Conservation (phyloP, 2,329 filamentous ascomycete species). For the Cordyceps pruinosa region DNA sequence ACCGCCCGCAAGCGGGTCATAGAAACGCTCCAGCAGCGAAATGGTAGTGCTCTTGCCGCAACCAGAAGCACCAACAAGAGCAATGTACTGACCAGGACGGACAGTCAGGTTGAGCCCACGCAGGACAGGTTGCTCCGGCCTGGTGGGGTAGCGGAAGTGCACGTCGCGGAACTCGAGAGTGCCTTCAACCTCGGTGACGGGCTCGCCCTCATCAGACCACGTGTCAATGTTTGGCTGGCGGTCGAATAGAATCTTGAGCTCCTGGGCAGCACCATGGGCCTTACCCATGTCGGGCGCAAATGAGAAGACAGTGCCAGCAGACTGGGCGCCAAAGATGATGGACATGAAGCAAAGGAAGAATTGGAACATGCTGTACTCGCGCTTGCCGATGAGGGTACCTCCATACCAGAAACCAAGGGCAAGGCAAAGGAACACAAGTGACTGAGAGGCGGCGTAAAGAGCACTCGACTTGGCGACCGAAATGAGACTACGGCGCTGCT, state of each 20-base stretch:
- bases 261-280: slow-evolving; percentile 73
- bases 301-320: slow-evolving; percentile 80
- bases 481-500: slow-evolving; percentile 60
- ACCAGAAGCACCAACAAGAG: slow-evolving; percentile 87
- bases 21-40: slow-evolving; percentile 86
- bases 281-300: slow-evolving; percentile 93
- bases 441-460: slow-evolving; percentile 80
- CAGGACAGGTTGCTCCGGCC: slow-evolving; percentile 86
- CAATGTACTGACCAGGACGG: slow-evolving; percentile 74
- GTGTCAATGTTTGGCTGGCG: slow-evolving; percentile 74
- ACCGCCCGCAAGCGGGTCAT: slow-evolving; percentile 75
- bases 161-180: slow-evolving; percentile 85
- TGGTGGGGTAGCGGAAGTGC: slow-evolving; percentile 88
- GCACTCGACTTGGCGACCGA: slow-evolving; percentile 70
- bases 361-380: slow-evolving; percentile 71
- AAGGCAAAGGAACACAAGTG: slow-evolving; percentile 73
- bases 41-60: slow-evolving; percentile 95
- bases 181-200: slow-evolving; percentile 60
- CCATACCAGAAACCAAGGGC: slow-evolving; percentile 93
- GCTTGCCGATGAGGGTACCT: slow-evolving; percentile 62
- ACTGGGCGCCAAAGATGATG: slow-evolving; percentile 87
- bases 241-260: slow-evolving; percentile 80
- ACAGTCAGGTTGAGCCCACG: slow-evolving; percentile 71
- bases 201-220: slow-evolving; percentile 65
- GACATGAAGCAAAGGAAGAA: slow-evolving; percentile 90